Base-by-base conservation (phyloP, 768 basidiomycete species). In the Macrocybe gigantea region DNA sequence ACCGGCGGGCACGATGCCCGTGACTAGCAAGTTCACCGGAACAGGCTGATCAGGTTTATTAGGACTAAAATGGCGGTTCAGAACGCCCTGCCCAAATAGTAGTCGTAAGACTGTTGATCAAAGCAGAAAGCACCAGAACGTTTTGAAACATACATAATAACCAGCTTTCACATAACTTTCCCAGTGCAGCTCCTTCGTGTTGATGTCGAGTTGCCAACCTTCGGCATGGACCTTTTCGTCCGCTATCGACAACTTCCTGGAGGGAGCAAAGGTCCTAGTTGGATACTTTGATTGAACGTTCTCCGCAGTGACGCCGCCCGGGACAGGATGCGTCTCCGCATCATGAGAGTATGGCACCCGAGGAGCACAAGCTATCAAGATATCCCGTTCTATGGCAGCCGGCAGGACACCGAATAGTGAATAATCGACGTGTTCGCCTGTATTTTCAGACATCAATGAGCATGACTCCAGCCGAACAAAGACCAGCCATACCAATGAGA, bases 151-250 rank as follows among this genome's bases (percentile, higher is more conserved):
- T 49, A 88, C 88, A 60, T 85, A 86, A 57, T 88, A 90, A 12
- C 85, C 88, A 1, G 88, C 88, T 61, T 92, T 91, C 56, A 93
- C 80, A 61, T 91, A 93, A 58, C 85, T 90, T 59, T 89, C 88
- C 91, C 90, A 93, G 43, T 85, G 69, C 33, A 90, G 65, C 53
- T 82, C 75, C 33, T 74, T 69, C 33, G 75, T 83, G 57, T 85
- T 75, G 52, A 91, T 91, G 42, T 85, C 85, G 10, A 93, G 67
- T 53, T 83, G 72, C 91, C 91, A 92, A 13, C 67, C 63, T 52
- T 77, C 73, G 10, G 65, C 64, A 50, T 67, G 68, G 12, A 70
- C 74, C 38, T 72, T 61, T 1, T 73, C 68, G n/a, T 69, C 62
- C 8, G 39, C 48, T 50, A 47, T 22, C 46, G 54, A 14, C 13